These are phyloP conservation scores for Plasmodium gallinaceum DNA, from an alignment of 169 alveolate genomes.

Conservation along the genomic window DNA sequence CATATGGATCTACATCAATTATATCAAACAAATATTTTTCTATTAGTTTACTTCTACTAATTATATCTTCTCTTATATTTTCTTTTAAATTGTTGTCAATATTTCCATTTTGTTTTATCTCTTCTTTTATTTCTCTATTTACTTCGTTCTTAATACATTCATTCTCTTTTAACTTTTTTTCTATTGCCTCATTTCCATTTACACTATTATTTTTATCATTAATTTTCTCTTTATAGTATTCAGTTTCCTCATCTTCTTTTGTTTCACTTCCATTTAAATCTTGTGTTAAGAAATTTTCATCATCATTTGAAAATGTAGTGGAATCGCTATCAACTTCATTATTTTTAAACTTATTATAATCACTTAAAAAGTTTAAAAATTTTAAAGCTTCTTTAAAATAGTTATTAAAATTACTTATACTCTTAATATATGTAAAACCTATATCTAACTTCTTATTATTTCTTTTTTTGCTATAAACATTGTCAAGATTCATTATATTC, in stretches of 20 bases:
- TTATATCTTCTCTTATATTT: constrained; percentile 16
- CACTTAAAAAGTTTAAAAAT: constrained; percentile 42
- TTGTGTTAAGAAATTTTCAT: not conserved
- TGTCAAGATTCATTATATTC: constrained; percentile 65
- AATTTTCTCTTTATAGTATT: not conserved
- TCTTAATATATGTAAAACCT: constrained; percentile 58
- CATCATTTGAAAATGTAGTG: constrained; percentile 16
- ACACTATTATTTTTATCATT: not conserved
- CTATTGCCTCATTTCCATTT: not conserved
- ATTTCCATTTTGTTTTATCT: not conserved
- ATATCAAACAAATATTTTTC: constrained; percentile 81
- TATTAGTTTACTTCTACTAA: constrained; percentile 19
- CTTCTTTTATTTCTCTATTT: not conserved
- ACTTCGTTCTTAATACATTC: not conserved
- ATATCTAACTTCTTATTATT: constrained; percentile 54
- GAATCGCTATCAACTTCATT: constrained; percentile 28
- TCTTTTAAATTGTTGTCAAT: not conserved
- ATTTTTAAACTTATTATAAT: constrained; percentile 27
- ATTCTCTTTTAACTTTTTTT: not conserved
- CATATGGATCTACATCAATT: constrained; percentile 96
- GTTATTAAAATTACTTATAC: constrained; percentile 34
- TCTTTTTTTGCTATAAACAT: constrained; percentile 48
- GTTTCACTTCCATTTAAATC: constrained; percentile 5
- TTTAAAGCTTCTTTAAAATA: constrained; percentile 58
- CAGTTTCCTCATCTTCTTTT: not conserved